phyloP scores from a whole-genome alignment of 306 rosid species.

The Rubus idaeus region DNA sequence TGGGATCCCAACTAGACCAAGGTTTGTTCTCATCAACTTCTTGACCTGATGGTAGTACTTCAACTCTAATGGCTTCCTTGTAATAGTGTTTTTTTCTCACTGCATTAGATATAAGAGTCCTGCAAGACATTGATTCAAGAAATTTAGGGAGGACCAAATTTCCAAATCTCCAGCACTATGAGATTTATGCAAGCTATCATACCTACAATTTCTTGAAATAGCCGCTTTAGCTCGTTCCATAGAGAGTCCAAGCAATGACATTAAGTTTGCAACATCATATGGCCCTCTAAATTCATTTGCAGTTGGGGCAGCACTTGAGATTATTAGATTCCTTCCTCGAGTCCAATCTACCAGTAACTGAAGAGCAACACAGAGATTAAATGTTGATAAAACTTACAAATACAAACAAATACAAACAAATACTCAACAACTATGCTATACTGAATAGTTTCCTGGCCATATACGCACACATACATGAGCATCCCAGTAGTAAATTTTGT shows the following conservation, averaged over 20 bases:
- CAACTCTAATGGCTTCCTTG: slow-evolving; percentile 76
- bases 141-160: slow-evolving; percentile 17
- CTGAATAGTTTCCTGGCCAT: background rate
- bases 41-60: slow-evolving; percentile 48
- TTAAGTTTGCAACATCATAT: slow-evolving; percentile 79
- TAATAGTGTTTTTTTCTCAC: slow-evolving; percentile 66
- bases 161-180: slow-evolving; percentile 5
- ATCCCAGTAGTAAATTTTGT: background rate
- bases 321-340: slow-evolving; percentile 61
- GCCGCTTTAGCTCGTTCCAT: slow-evolving; percentile 79
- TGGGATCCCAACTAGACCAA: slow-evolving; percentile 66
- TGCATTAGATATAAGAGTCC: slow-evolving; percentile 70
- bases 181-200: slow-evolving; percentile 30
- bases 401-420: background rate
- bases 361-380: slow-evolving; percentile 23
- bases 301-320: slow-evolving; percentile 74
- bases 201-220: slow-evolving; percentile 86
- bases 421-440: background rate
- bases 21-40: slow-evolving; percentile 45
- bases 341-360: slow-evolving; percentile 91
- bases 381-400: background rate
- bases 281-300: slow-evolving; percentile 88
- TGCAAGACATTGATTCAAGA: slow-evolving; percentile 33
- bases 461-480: background rate
- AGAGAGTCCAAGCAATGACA: slow-evolving; percentile 70